Percentiles rank a stretch among this genome's conserved stretches.
Conservation (phyloP, 2,329 filamentous ascomycete species). For the Diaporthe helianthi region DNA sequence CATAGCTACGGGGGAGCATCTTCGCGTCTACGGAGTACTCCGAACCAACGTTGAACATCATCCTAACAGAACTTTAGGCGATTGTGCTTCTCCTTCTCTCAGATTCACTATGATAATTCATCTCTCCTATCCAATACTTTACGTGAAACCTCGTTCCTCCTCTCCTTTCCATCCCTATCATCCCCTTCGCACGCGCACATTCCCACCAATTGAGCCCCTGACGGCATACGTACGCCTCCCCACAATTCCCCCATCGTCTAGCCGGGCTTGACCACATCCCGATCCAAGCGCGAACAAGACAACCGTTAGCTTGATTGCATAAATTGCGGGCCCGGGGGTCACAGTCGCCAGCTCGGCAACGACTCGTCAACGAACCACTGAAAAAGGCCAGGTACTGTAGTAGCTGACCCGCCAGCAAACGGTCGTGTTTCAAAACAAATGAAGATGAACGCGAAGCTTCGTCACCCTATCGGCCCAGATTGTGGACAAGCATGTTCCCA, state of each 20-base stretch:
- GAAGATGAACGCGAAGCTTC: constrained; percentile 25
- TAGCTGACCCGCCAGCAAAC: constrained; percentile 6
- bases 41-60: too few relatives aligned
- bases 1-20: not conserved
- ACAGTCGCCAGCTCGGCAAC: not conserved
- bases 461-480: constrained; percentile 16
- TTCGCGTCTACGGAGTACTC: not conserved
- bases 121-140: not conserved
- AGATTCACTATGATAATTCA: not conserved
- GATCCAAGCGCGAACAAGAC: constrained; percentile 12
- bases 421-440: constrained; percentile 32
- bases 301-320: not conserved
- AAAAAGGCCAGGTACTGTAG: not conserved
- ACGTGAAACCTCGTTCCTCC: not conserved
- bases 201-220: constrained; percentile 12
- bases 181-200: not conserved
- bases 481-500: not conserved
- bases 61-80: not conserved
- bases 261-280: not conserved
- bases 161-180: constrained; percentile 12
- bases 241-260: constrained; percentile 11
- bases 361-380: constrained; percentile 16
- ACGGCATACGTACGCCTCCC: constrained; percentile 17
- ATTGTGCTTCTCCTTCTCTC: not conserved
- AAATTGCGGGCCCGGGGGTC: constrained; percentile 14